Evolutionary conservation across 2,329 filamentous ascomycete genomes (phyloP), one percentile per base, ranked within the genome.

Genomic region (Phialophora verrucosa): DNA sequence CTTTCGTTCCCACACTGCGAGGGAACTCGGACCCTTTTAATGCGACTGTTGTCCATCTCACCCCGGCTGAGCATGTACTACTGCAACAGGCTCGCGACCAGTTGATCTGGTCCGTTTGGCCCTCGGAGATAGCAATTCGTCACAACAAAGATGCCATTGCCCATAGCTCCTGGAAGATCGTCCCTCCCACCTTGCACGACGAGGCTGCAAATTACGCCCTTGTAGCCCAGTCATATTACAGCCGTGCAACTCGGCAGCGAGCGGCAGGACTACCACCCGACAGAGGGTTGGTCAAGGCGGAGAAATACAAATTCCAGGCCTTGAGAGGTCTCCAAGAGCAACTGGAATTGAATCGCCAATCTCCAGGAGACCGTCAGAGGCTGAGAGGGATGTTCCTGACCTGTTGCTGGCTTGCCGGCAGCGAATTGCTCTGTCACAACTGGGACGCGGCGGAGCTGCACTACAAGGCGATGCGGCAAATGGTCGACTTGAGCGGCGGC

Each of bases 91-190:
- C 50, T 53, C 50, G 50, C 25, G 50, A 53, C 14, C 50, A 53
- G 50, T 17, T 53, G 27, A 53, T 53, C 27, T 53, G 50, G 50
- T 29, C 50, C 5, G 23, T 53, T 12, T 53, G 50, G 50, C 50
- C 50, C 12, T 53, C 50, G 50, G 50, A 53, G 50, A 53, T 53
- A 11, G 50, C 50, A 14, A 53, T 53, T 29, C 50, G 50, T 25
- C 50, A 53, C 50, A 53, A 53, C 50, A 53, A 53, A 11, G 50
- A 53, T 25, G 50, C 50, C 20, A 53, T 53, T 53, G 50, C 50
- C 5, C 50, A 53, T 17, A 53, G 50, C 50, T 53, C 50, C 8
- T 53, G 50, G 50, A 53, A 53, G 27, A 53, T 53, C 50, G 50
- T 53, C 14, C 50, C 50, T 53, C 50, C 50, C 6, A 53, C 50